These are phyloP conservation scores for Ilyonectria mors-panacis DNA, from an alignment of 2,329 filamentous ascomycete species.

Conservation along the genomic window DNA sequence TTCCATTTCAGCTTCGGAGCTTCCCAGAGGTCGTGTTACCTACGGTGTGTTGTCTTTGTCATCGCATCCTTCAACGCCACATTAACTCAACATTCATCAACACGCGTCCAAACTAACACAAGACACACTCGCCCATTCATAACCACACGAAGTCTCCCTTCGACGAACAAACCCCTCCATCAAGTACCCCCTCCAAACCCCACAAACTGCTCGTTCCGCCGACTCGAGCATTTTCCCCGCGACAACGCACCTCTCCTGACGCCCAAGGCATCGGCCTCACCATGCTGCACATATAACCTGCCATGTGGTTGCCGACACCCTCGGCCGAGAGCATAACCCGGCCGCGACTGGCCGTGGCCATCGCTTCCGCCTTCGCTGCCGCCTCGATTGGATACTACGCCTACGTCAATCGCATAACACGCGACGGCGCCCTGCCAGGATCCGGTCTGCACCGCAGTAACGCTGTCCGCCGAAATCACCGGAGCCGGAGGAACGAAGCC, in stretches of 20 bases:
- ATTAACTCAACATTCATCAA: neutral
- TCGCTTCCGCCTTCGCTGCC: constrained; percentile 70
- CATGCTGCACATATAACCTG: constrained; percentile 52
- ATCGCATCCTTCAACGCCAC: neutral
- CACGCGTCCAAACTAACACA: neutral
- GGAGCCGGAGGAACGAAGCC: constrained; percentile 53
- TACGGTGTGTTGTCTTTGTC: neutral
- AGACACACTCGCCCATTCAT: neutral
- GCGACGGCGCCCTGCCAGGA: constrained; percentile 47
- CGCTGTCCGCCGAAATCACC: constrained; percentile 70
- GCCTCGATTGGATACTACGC: constrained; percentile 72
- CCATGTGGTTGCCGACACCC: constrained; percentile 64
- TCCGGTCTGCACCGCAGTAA: constrained; percentile 74
- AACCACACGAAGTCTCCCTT: neutral
- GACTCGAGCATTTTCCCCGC: neutral
- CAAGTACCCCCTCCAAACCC: neutral
- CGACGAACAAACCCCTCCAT: neutral
- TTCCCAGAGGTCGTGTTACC: neutral
- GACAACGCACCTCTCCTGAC: constrained; percentile 10
- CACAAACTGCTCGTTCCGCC: neutral
- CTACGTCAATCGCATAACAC: constrained; percentile 59
- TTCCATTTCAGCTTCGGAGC: constrained; percentile 10
- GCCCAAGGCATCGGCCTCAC: constrained; percentile 35
- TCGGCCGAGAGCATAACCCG: constrained; percentile 70
- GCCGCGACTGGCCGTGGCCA: constrained; percentile 68